A percentile compares a stretch with the other conserved stretches of the same genome.
phyloP scores from a whole-genome alignment of 176 grass and related monocot species.

The maize (Zea mays) region Zm-B73-REFERENCE-NAM-5.0 NC_050102.1:82493001-82493500 shows the following conservation, averaged over 20 bases:
- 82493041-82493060: neutral
- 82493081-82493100: neutral
- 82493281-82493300: constrained; percentile 85
- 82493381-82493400: constrained; percentile 1
- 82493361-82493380: constrained; percentile 74
- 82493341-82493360: constrained; percentile 73
- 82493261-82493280: constrained; percentile 79
- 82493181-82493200: constrained; percentile 74
- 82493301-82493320: constrained; percentile 73
- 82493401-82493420: constrained; percentile 28
- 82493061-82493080: neutral
- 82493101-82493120: neutral
- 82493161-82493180: constrained; percentile 62
- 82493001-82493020: neutral
- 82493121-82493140: constrained; percentile 79
- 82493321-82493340: constrained; percentile 74
- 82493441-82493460: constrained; percentile 3
- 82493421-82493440: constrained; percentile 10
- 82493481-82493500: neutral
- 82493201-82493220: constrained; percentile 49
- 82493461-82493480: neutral
- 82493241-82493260: constrained; percentile 46
- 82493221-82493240: constrained; percentile 47
- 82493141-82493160: constrained; percentile 65
- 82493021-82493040: neutral